phyloP scores from a whole-genome alignment of 208 protist species.

The Leishmania mexicana region DNA sequence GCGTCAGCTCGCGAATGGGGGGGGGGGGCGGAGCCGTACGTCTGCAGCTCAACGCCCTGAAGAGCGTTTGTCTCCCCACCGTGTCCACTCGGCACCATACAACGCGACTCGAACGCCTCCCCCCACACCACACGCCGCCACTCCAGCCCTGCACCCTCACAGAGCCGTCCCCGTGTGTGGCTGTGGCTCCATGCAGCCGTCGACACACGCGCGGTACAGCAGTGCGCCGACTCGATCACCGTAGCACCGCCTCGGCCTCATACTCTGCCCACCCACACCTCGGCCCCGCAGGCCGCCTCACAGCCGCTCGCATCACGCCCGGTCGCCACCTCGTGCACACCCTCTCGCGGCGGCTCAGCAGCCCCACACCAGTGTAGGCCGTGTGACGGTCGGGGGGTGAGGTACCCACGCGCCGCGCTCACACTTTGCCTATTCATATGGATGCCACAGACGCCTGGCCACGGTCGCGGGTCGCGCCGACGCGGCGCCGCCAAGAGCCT shows the following conservation, averaged over 20 bases:
- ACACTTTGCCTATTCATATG: background rate
- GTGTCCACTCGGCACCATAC: no score
- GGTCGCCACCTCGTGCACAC: background rate
- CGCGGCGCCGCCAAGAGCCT: background rate
- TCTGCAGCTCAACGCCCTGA: no score
- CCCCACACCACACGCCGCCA: background rate
- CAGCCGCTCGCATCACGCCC: background rate
- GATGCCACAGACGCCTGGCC: background rate
- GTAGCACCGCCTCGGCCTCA: background rate
- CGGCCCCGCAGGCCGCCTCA: background rate
- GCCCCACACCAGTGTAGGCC: background rate
- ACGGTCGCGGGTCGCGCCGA: background rate
- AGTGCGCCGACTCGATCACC: no score
- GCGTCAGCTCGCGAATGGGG: background rate
- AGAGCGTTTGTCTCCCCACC: no score
- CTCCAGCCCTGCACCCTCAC: background rate
- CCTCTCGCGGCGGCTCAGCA: background rate
- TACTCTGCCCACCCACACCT: background rate
- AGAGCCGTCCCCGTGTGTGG: no score
- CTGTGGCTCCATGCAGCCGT: background rate
- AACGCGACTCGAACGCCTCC: no score
- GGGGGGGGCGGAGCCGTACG: no score
- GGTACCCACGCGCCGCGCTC: background rate
- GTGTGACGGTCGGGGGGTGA: background rate
- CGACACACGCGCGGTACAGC: background rate